Conservation (phyloP, 2,329 filamentous ascomycete species). For the Acrodontium crateriforme region DNA sequence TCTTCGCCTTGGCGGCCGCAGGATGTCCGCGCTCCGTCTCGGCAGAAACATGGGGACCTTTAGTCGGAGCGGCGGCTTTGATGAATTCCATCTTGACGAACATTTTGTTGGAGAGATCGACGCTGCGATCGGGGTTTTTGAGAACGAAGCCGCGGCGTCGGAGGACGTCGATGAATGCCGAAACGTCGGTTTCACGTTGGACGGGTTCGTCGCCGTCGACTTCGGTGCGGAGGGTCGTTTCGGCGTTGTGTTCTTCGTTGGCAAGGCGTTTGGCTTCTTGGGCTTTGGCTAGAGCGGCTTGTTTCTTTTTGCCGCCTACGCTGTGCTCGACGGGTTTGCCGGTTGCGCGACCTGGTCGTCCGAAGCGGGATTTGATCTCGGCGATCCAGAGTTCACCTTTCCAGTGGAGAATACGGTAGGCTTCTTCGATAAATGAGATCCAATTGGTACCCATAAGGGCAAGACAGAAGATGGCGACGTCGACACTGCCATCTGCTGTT, state of each 20-base stretch:
- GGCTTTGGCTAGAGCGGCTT: constrained; percentile 22
- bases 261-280: constrained; percentile 35
- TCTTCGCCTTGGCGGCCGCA: constrained; percentile 22
- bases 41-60: constrained; percentile 53
- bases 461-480: constrained; percentile 88
- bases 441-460: constrained; percentile 99
- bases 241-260: constrained; percentile 40
- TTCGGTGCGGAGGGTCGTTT: constrained; percentile 46
- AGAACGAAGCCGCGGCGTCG: constrained; percentile 72
- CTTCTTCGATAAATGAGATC: constrained; percentile 92
- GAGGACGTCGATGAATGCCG: constrained; percentile 73
- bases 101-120: constrained; percentile 90
- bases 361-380: constrained; percentile 91
- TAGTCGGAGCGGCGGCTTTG: constrained; percentile 61
- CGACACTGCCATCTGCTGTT: constrained; percentile 57
- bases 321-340: constrained; percentile 44
- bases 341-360: constrained; percentile 39
- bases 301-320: constrained; percentile 50
- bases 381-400: constrained; percentile 95
- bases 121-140: constrained; percentile 46
- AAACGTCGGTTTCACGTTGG: constrained; percentile 64
- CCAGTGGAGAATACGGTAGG: constrained; percentile 78
- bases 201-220: constrained; percentile 50
- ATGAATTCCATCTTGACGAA: constrained; percentile 95
- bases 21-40: constrained; percentile 24